Evolutionary conservation across 2,329 filamentous ascomycete species (phyloP).

Genomic region (Penicillium sp.): DNA sequence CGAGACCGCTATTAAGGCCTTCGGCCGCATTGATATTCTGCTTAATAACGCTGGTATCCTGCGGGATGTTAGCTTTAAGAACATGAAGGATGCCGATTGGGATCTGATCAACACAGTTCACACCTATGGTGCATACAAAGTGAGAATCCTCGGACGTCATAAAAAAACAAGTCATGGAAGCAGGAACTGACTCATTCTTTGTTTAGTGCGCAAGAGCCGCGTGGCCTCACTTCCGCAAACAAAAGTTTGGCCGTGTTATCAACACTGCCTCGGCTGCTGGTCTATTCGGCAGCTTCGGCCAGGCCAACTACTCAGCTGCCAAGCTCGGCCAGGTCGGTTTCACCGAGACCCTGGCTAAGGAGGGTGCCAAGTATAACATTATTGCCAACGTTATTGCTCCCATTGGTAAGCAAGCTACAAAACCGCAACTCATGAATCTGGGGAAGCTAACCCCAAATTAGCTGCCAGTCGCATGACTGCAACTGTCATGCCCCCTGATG

Average conservation of each 20-base stretch:
- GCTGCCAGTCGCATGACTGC: constrained; percentile 94
- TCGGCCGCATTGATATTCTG: constrained; percentile 79
- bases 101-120: constrained; percentile 92
- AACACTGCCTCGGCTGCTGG: constrained; percentile 96
- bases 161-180: neutral
- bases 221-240: constrained; percentile 97
- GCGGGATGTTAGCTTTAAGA: constrained; percentile 95
- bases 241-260: constrained; percentile 96
- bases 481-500: constrained; percentile 92
- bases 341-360: constrained; percentile 96
- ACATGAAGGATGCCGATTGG: constrained; percentile 97
- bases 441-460: constrained; percentile 28
- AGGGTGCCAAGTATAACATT: constrained; percentile 98
- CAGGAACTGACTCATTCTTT: constrained; percentile 16
- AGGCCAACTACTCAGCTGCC: constrained; percentile 94
- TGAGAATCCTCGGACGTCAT: constrained; percentile 23
- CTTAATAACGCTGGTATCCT: constrained; percentile 98
- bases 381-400: constrained; percentile 91
- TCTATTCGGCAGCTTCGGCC: constrained; percentile 91
- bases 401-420: constrained; percentile 50
- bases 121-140: constrained; percentile 88
- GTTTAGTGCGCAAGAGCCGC: constrained; percentile 76
- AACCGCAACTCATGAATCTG: neutral
- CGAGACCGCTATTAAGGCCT: constrained; percentile 54
- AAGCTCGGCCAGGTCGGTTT: constrained; percentile 95